Evolutionary conservation across 129 eudicot species (phyloP).

Genomic region (Sambucus nigra): DNA sequence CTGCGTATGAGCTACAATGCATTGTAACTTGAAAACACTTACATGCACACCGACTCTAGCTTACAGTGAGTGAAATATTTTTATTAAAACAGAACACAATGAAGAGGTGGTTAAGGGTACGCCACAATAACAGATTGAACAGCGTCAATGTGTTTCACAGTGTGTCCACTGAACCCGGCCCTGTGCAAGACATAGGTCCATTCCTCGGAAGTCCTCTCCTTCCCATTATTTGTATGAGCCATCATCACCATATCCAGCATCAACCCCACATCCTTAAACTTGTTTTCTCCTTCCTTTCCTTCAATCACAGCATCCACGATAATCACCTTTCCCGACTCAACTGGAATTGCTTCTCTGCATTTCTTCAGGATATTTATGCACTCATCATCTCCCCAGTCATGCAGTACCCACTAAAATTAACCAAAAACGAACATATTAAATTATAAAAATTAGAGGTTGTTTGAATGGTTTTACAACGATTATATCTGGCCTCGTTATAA

Average conservation of each 20-base stretch:
- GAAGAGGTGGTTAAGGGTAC: conserved; percentile 17
- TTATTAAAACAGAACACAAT: not conserved
- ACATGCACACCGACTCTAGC: not conserved
- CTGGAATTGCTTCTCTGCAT: conserved; percentile 40
- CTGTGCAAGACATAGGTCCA: conserved; percentile 31
- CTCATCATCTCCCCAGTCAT: conserved; percentile 68
- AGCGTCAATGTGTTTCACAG: conserved; percentile 23
- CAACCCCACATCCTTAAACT: conserved; percentile 36
- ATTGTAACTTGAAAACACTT: too few relatives aligned
- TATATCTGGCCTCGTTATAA: too few relatives aligned
- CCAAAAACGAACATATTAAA: not conserved
- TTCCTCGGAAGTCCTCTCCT: conserved; percentile 41
- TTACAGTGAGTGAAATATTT: not conserved
- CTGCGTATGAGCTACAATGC: too few relatives aligned
- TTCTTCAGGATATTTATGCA: conserved; percentile 38
- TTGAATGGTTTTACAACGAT: too few relatives aligned
- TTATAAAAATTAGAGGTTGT: too few relatives aligned
- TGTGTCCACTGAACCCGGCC: conserved; percentile 43
- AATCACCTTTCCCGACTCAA: conserved; percentile 43
- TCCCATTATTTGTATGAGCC: conserved; percentile 47
- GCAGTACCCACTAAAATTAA: conserved; percentile 42
- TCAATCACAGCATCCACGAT: conserved; percentile 35
- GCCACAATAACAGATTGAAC: conserved; percentile 46
- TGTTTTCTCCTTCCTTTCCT: conserved; percentile 12
- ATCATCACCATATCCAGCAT: conserved; percentile 61